These are phyloP conservation scores for Cryptococcus sp. DNA, from an alignment of 1,284 basidiomycete species.

Conservation along the genomic window DNA sequence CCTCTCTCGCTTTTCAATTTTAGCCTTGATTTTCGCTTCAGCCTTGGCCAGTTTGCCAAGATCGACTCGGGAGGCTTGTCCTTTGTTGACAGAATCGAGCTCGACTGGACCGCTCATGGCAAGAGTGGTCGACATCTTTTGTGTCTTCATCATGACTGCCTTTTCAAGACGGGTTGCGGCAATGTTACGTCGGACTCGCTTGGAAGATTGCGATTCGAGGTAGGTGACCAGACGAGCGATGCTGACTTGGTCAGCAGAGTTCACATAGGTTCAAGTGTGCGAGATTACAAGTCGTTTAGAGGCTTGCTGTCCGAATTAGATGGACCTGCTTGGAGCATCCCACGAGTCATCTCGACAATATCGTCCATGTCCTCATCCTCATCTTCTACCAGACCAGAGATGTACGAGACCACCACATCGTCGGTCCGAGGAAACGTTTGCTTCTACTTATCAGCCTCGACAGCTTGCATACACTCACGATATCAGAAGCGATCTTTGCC, in stretches of 20 bases:
- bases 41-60: slow-evolving; percentile 98
- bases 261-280: background rate
- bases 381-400: slow-evolving; percentile 87
- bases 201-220: slow-evolving; percentile 63
- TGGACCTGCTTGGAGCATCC: slow-evolving; percentile 57
- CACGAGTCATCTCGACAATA: slow-evolving; percentile 69
- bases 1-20: slow-evolving; percentile 80
- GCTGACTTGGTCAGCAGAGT: slow-evolving; percentile 47
- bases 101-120: slow-evolving; percentile 82
- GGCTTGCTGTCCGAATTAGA: slow-evolving; percentile 37
- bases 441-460: slow-evolving; percentile 46
- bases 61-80: slow-evolving; percentile 92
- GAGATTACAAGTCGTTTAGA: slow-evolving; percentile 45
- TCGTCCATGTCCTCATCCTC: slow-evolving; percentile 82
- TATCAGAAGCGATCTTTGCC: slow-evolving; percentile 30
- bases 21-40: slow-evolving; percentile 95
- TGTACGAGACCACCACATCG: slow-evolving; percentile 87
- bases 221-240: slow-evolving; percentile 58
- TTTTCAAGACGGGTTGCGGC: slow-evolving; percentile 75
- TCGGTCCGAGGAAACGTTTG: slow-evolving; percentile 79
- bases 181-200: slow-evolving; percentile 50
- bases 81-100: slow-evolving; percentile 88
- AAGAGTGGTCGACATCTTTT: slow-evolving; percentile 74
- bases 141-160: slow-evolving; percentile 88
- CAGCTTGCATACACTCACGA: slow-evolving; percentile 18